These are phyloP conservation scores for Globisporangium recalcitrans DNA, from an alignment of 352 stramenopile genomes.

Conservation along the genomic window DNA sequence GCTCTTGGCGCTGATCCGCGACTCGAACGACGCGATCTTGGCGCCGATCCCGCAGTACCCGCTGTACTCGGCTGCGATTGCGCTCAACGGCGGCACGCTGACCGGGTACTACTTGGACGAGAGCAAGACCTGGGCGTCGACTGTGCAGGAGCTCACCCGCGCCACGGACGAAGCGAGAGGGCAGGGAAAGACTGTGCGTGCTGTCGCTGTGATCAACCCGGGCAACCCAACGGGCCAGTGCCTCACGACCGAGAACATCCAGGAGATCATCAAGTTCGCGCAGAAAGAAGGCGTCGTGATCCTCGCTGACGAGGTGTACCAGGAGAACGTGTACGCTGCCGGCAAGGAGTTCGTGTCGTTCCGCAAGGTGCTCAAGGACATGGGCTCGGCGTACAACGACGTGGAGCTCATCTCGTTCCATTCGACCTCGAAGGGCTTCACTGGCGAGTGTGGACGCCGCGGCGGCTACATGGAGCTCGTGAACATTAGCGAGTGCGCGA, in stretches of 20 bases:
- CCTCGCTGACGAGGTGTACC: constrained; percentile 99
- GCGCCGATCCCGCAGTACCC: constrained; percentile 99
- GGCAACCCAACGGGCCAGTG: constrained; percentile 97
- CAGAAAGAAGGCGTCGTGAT: constrained; percentile 93
- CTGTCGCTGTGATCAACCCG: constrained; percentile 99
- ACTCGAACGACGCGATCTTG: constrained; percentile 88
- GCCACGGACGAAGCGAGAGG: constrained; percentile 84
- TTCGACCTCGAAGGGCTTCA: constrained; percentile 98
- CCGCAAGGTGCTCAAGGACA: constrained; percentile 91
- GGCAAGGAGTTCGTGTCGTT: constrained; percentile 93
- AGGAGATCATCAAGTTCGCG: constrained; percentile 96
- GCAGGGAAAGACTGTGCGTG: constrained; percentile 90
- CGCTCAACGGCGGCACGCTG: constrained; percentile 91
- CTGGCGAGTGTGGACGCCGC: constrained; percentile 96
- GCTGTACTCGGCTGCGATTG: constrained; percentile 97
- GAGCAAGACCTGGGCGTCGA: constrained; percentile 88
- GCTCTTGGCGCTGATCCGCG: constrained; percentile 88
- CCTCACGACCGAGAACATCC: constrained; percentile 83
- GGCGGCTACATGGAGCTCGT: constrained; percentile 97
- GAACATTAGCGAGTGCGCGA: constrained; percentile 88
- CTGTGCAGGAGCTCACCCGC: constrained; percentile 86
- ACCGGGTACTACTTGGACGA: constrained; percentile 98
- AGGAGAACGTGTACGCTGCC: constrained; percentile 97
- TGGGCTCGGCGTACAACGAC: constrained; percentile 74
- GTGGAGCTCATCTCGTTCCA: constrained; percentile 99